A percentile compares a stretch with the other conserved stretches of the same genome.
These are phyloP conservation scores for Glaciozyma antarctica DNA, from an alignment of 768 basidiomycete species.

Conservation along the genomic window DNA sequence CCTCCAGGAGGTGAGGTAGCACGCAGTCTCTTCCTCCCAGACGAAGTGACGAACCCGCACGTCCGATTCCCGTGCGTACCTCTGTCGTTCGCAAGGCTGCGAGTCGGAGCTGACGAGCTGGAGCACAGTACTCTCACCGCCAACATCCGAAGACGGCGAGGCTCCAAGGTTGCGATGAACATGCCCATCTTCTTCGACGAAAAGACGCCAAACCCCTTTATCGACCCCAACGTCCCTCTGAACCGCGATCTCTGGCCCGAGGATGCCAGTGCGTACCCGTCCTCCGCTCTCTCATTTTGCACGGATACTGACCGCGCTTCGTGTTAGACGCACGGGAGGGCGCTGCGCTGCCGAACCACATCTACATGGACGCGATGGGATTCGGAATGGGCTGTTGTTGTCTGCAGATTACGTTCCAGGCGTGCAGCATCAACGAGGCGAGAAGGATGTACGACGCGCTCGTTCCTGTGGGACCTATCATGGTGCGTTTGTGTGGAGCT, in stretches of 20 bases:
- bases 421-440: constrained; percentile 81
- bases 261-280: constrained; percentile 57
- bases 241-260: constrained; percentile 72
- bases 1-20: constrained; percentile 74
- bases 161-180: constrained; percentile 90
- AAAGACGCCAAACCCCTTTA: constrained; percentile 76
- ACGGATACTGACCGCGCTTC: constrained; percentile 19
- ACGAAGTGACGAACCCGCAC: constrained; percentile 94
- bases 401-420: constrained; percentile 93
- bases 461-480: constrained; percentile 85
- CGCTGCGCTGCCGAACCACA: constrained; percentile 77
- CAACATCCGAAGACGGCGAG: constrained; percentile 81
- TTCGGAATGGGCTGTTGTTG: constrained; percentile 99
- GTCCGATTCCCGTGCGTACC: constrained; percentile 86
- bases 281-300: background rate
- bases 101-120: background rate
- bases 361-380: constrained; percentile 98
- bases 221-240: constrained; percentile 87
- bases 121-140: constrained; percentile 77
- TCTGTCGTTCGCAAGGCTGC: background rate
- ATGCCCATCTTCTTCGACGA: constrained; percentile 83
- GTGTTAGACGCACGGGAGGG: constrained; percentile 40
- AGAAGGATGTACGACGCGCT: constrained; percentile 91
- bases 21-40: constrained; percentile 85
- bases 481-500: constrained; percentile 49